Evolutionary conservation across 2,329 filamentous ascomycete genomes (phyloP), one percentile per base, ranked within the genome.

Genomic region (Stemphylium lycopersici): DNA sequence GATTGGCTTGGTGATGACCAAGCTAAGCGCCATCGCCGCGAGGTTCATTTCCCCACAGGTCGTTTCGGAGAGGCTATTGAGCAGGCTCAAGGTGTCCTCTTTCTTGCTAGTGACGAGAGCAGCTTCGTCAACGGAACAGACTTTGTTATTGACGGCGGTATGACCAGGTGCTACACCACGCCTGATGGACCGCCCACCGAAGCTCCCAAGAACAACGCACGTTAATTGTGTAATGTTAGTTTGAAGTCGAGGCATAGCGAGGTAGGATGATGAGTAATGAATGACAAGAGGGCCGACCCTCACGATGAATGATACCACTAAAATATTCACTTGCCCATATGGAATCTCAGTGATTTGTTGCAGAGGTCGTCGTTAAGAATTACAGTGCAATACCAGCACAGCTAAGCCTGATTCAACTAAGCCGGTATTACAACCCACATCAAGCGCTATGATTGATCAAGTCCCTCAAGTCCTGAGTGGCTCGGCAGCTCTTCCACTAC

Each of bases 11-110:
- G 93, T 59, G 90, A 95, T 67, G 92, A 96, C 78, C 73, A 86
- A 72, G 84, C 84, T 57, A 96, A 96, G 84, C 87, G 92, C 29
- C 80, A 86, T 69, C 84, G 93, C 41, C 89, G 92, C 52, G 91
- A 96, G 80, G 83, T 96, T 18, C 92, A 96, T 77, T 96, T 96
- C 82, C 92, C 92, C 4, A 85, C 84, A 6, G 92, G 92, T 37
- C 86, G 93, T 11, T 96, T 96, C 69, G 92, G 92, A 44, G 92
- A 97, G 81, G 90, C 93, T n/a, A 80, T 96, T 56, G 92, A 97
- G 81, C 92, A 96, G 80, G 92, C 92, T 0, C 89, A 96, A 60
- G 92, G 90, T 6, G 92, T 96, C 0, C 73, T 96, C 6, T 96
- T 96, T 79, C 78, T 96, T 56, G 91, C 91, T 7, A 92, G 88